These are phyloP conservation scores for Penstemon barbatus DNA, from an alignment of 257 asterid species.

Conservation along the genomic window DNA sequence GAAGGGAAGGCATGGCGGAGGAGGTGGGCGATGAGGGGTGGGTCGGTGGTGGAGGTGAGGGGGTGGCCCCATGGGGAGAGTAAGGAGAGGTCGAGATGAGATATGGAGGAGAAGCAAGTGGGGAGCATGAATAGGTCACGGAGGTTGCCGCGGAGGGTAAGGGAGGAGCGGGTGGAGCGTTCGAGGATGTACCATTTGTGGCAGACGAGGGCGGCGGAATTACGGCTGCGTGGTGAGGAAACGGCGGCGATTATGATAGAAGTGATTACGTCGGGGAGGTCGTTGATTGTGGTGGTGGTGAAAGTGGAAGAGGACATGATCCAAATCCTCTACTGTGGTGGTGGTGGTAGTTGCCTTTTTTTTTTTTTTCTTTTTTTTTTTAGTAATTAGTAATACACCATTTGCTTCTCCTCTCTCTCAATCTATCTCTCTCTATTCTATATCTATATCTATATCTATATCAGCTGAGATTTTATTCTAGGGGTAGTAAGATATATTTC, in stretches of 20 bases:
- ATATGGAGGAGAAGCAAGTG: slow-evolving; percentile 56
- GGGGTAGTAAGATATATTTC: too few relatives aligned
- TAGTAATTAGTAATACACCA: too few relatives aligned
- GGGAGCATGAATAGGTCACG: slow-evolving; percentile 67
- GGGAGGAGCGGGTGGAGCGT: slow-evolving; percentile 71
- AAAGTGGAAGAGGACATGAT: slow-evolving; percentile 18
- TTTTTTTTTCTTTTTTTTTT: too few relatives aligned
- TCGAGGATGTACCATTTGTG: slow-evolving; percentile 63
- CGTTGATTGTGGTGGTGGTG: slow-evolving; percentile 38
- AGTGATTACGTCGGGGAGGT: slow-evolving; percentile 78
- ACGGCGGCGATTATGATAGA: slow-evolving; percentile 70
- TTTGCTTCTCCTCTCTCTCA: too few relatives aligned
- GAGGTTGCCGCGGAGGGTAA: slow-evolving; percentile 86
- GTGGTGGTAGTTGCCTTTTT: too few relatives aligned
- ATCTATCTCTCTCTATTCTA: too few relatives aligned
- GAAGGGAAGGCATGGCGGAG: slow-evolving; percentile 70
- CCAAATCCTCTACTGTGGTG: background rate
- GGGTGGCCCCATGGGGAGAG: slow-evolving; percentile 94
- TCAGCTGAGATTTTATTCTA: too few relatives aligned
- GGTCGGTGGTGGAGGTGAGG: slow-evolving; percentile 54
- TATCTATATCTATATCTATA: too few relatives aligned
- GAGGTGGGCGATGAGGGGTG: slow-evolving; percentile 53
- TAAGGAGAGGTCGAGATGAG: slow-evolving; percentile 75
- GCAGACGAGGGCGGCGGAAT: slow-evolving; percentile 72
- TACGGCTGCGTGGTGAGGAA: slow-evolving; percentile 72